Evolutionary conservation across 192 early-diverging fungal genomes (phyloP).

Genomic region (Phlyctochytrium planicorne): DNA sequence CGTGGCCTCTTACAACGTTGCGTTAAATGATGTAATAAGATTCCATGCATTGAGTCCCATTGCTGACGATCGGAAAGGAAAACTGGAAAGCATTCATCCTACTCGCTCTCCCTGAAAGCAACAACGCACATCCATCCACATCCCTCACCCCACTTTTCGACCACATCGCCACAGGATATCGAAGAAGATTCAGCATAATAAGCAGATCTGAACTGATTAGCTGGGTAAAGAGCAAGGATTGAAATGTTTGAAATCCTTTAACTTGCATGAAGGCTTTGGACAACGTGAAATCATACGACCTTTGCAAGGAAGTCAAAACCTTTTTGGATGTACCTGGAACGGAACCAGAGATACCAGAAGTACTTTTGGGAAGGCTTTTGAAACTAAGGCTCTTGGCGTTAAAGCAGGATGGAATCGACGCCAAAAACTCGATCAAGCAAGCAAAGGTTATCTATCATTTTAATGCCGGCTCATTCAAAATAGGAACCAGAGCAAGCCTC

Average conservation of each 20-base stretch:
- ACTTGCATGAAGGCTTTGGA: slow-evolving; percentile 29
- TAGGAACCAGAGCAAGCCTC: not conserved
- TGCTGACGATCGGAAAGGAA: not conserved
- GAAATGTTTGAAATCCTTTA: not conserved
- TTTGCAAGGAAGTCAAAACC: slow-evolving; percentile 49
- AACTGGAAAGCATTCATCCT: not conserved
- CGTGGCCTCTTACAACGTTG: not conserved
- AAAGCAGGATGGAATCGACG: slow-evolving; percentile 50
- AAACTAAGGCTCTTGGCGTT: slow-evolving; percentile 41
- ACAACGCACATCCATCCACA: not conserved
- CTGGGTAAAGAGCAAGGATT: no score
- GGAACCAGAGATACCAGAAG: slow-evolving; percentile 42
- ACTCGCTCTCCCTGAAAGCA: not conserved
- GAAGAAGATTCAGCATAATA: slow-evolving; percentile 40
- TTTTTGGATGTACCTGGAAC: slow-evolving; percentile 33
- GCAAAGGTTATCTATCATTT: not conserved
- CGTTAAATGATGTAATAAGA: not conserved
- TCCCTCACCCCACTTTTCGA: slow-evolving; percentile 25
- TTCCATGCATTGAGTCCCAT: not conserved
- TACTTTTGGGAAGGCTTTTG: slow-evolving; percentile 36
- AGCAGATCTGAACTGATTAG: slow-evolving; percentile 32
- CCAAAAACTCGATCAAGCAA: slow-evolving; percentile 1
- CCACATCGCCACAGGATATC: slow-evolving; percentile 36
- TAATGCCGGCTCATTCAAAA: not conserved
- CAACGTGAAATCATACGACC: slow-evolving; percentile 39